These are phyloP conservation scores for Scenedesmus sp. DNA, from an alignment of 163 green algal genomes.

Conservation along the genomic window DNA sequence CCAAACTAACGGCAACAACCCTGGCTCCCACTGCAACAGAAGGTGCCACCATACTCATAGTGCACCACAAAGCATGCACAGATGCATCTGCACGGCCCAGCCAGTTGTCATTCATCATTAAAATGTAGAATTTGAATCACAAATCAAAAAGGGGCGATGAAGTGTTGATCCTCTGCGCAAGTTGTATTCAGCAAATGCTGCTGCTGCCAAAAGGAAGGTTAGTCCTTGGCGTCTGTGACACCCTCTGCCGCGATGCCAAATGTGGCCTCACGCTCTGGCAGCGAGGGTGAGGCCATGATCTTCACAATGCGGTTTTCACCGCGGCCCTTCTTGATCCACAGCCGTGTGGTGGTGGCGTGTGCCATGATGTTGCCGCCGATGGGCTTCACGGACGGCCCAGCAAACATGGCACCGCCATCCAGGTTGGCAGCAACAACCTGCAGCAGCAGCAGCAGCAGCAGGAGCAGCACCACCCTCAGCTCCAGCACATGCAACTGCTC, in stretches of 20 bases:
- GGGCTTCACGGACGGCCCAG: conserved; percentile 93
- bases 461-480: background rate
- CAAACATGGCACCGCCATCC: conserved; percentile 92
- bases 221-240: conserved; percentile 92
- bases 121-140: no score
- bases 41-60: no score
- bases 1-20: no score
- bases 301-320: conserved; percentile 94
- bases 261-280: conserved; percentile 95
- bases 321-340: conserved; percentile 93
- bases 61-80: background rate
- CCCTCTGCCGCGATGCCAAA: conserved; percentile 92
- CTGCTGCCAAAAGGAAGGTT: background rate
- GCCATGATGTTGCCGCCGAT: conserved; percentile 99
- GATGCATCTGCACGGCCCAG: no score
- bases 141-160: no score
- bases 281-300: conserved; percentile 93
- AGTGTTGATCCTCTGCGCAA: background rate
- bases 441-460: conserved; percentile 12
- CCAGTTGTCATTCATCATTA: no score
- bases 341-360: conserved; percentile 97
- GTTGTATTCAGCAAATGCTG: background rate
- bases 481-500: background rate
- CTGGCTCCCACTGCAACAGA: no score
- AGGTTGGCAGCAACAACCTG: conserved; percentile 97